A percentile compares a stretch with the other conserved stretches of the same genome.
Conservation (phyloP, 768 basidiomycete genomes). For the Xerocomellus intermedius region DNA sequence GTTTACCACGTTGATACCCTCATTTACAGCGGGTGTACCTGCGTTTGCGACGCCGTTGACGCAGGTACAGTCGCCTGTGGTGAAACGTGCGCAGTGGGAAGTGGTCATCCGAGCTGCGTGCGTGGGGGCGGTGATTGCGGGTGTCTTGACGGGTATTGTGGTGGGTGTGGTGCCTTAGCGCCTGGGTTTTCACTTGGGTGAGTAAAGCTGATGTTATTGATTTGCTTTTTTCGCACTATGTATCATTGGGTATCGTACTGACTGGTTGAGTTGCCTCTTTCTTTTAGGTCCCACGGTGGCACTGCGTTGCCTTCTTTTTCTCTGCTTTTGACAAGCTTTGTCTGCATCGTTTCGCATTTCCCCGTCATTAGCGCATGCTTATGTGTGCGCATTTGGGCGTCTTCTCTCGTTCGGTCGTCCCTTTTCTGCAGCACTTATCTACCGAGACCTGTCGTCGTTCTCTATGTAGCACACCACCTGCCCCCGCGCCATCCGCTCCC, state of each 20-base stretch:
- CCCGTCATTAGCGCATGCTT: background rate
- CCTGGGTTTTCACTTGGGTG: background rate
- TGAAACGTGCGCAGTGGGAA: constrained; percentile 83
- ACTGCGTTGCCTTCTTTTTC: background rate
- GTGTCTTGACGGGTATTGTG: constrained; percentile 34
- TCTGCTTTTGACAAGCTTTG: background rate
- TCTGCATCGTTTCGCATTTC: background rate
- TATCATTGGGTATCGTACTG: background rate
- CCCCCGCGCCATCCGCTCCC: background rate
- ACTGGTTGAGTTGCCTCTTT: background rate
- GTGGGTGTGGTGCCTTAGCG: constrained; percentile 12
- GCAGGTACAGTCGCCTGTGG: constrained; percentile 62
- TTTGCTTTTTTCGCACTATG: no score
- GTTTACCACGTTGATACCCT: constrained; percentile 23
- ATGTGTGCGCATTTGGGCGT: background rate
- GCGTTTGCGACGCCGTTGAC: constrained; percentile 73
- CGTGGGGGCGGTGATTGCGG: constrained; percentile 43
- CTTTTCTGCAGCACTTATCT: background rate
- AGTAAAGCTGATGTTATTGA: background rate
- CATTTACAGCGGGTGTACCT: constrained; percentile 49
- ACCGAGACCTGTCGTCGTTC: no score
- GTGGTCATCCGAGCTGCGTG: constrained; percentile 63
- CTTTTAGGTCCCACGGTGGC: no score
- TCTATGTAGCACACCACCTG: background rate
- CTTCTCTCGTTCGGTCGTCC: background rate